Base-by-base conservation (phyloP, 176 grass and related monocot genomes). In the Dactylis glomerata region DNA sequence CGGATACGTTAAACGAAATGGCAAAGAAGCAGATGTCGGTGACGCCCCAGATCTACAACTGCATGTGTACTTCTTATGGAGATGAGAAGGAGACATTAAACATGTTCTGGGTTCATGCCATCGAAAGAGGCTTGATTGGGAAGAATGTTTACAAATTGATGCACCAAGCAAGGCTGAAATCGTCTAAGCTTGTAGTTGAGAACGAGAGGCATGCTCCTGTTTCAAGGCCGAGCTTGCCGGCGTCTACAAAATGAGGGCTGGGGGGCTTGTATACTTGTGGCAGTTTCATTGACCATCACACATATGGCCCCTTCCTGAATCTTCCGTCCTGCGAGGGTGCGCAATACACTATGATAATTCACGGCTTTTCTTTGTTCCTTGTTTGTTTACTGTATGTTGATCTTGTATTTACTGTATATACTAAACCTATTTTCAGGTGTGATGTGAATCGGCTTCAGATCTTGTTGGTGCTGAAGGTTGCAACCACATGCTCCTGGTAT, bases 31-130 rank as follows among this genome's bases (percentile, higher is more conserved):
- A 89, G 54, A 64, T 92, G 79, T 78, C 51, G 2, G 61, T 98
- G 63, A 88, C 92, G 5, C 82, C 76, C 22, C 81, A 89, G 67
- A 89, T 95, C 77, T 98, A 93, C 82, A 86, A 74, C 19, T 92
- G 87, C 49, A 63, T 98, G 46, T 88, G 75, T 69, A 84, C 82
- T 73, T 93, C 91, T 30, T 90, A 92, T 85, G 76, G 72, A 22
- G 80, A 91, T 50, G 91, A 93, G 76, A 91, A 86, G 20, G 85
- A 77, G 32, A 82, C 88, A 6, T 86, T 98, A 20, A 87, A 77
- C 24, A 79, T 92, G 24, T 55, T 98, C 37, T 98, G 92, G 92
- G 89, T 76, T 82, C 82, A 84, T 38, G 87, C 91, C 61, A 93
- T 81, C 12, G 86, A 94, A 59, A 97, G 82, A 86, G 92, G 64